Evolutionary conservation across 306 rosid species (phyloP), one percentile per base, ranked within the genome.

Genomic region (Mimosa pudica): DNA sequence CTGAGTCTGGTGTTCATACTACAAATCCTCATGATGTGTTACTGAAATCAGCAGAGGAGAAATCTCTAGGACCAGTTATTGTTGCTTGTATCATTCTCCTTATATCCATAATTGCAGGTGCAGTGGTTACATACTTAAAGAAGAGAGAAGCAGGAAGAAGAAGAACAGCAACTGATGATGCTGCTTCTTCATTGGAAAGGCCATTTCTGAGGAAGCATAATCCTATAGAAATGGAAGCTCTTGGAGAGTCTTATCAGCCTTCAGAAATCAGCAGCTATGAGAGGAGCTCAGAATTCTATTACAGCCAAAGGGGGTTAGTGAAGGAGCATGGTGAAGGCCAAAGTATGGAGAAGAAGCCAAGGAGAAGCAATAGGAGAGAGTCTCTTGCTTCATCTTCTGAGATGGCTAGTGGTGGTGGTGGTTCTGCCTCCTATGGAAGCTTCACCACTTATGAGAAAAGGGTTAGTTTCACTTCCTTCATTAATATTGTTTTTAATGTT

Each of bases 371-470:
- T 6, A 88, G 90, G 90, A 89, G 96, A 83, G 97, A 94, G 46
- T 92, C 96, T 20, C 61, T 87, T 73, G 92, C 92, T 78, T 83
- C 92, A 76, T 83, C 97, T 70, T 86, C 92, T 12, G 93, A 90
- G 49, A 92, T 38, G 42, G 42, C 93, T 46, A 79, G 66, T 85
- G 89, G 79, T 24, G 30, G 30, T 24, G 30, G 30, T 46, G 70
- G 70, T 64, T 88, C 96, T 44, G 30, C 76, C 6, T 92, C 96
- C 51, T 94, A 90, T 78, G 98, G 96, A 76, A 92, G 98, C 75
- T 88, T 94, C 75, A 94, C 97, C 3, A 89, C 92, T 10, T 92
- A 82, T 18, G 93, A 94, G 88, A 89, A 81, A 84, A 97, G 62
- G 82, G 89, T 83, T 10, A 83, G 89, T 83, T 18, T 18, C 30